A percentile compares a stretch with the other conserved stretches of the same genome.
Evolutionary conservation across 108 stramenopile genomes (phyloP).

Genomic region (Seminavis robusta): DNA sequence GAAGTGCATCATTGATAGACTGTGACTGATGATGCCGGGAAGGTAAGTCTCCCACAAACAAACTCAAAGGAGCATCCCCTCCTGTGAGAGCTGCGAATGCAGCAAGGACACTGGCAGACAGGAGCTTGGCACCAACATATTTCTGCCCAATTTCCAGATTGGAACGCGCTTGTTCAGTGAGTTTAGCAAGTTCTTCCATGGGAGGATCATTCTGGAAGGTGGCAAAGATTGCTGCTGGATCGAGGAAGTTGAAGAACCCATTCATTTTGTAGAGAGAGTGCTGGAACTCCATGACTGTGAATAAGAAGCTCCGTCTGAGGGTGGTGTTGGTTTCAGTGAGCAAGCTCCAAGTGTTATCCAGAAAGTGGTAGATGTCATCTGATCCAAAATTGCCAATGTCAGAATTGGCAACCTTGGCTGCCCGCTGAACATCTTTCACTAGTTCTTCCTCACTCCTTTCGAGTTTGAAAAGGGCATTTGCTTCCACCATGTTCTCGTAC

Average conservation of each 20-base stretch:
- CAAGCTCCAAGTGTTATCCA: conserved; percentile 57
- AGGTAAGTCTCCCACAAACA: conserved; percentile 49
- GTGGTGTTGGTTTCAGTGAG: conserved; percentile 45
- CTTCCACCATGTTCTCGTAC: conserved; percentile 15
- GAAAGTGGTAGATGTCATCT: conserved; percentile 28
- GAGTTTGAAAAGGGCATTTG: conserved; percentile 19
- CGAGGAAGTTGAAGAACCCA: conserved; percentile 41
- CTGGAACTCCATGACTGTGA: conserved; percentile 37
- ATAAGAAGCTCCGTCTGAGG: conserved; percentile 32
- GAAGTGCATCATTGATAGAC: too few relatives aligned
- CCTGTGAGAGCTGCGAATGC: conserved; percentile 51
- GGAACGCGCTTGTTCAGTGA: conserved; percentile 1
- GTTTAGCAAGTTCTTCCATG: conserved; percentile 9
- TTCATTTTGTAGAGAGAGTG: conserved; percentile 41
- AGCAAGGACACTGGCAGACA: conserved; percentile 30
- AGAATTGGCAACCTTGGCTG: conserved; percentile 26
- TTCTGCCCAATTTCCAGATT: conserved; percentile 35
- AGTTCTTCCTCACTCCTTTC: conserved; percentile 23
- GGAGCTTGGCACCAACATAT: conserved; percentile 49
- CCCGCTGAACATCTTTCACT: conserved; percentile 37
- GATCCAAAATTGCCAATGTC: conserved; percentile 49
- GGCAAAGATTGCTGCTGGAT: conserved; percentile 30
- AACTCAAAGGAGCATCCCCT: conserved; percentile 50
- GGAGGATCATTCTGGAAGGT: conserved; percentile 28
- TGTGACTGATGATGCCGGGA: too few relatives aligned